Evolutionary conservation across 2,329 filamentous ascomycete species (phyloP), one percentile per base, ranked within the genome.

Genomic region (Fusarium nygamai): DNA sequence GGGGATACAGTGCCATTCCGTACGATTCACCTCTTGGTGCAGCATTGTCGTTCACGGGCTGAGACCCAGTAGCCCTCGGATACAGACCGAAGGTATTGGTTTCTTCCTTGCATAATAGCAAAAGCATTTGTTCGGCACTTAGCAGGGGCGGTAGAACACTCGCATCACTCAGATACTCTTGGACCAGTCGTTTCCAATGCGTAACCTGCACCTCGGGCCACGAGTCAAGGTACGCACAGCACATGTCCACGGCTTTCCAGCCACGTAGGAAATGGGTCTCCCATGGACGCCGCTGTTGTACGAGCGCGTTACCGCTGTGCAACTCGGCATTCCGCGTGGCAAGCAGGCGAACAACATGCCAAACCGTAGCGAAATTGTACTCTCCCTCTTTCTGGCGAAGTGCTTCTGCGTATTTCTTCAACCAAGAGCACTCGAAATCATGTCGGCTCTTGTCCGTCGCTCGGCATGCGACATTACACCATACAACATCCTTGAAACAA

Each of bases 71-170:
- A 0, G 67, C 24, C 16, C 64, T 71, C 9, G 72, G 73, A 43
- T 80, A 80, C 17, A 80, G 67, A 1, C 78, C 79, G 56, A 80
- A 80, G 0, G 79, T 80, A 27, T 80, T 80, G 16, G 79, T 80
- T 44, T 80, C 79, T 31, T 80, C 79, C 44, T 77, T 79, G 64
- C 79, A 80, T 33, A 80, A 64, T 16, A 80, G 44, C 12, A 70
- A 58, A 3, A 80, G 65, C 61, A 76, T 71, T 41, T 80, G 75
- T 6, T 72, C 67, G 16, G 65, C 38, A 46, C 53, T 71, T n/a
- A 69, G 39, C 11, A 73, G 39, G 20, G 51, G 66, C 9, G 68
- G 65, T 24, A 80, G 58, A 39, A 62, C 58, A 43, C 69, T 56
- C 19, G 66, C 33, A 47, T 76, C 74, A 61, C 51, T 74, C 14